A percentile compares a stretch with the other conserved stretches of the same genome.
phyloP scores from a whole-genome alignment of 73 alveolate genomes.

The Stentor roeselii region DNA sequence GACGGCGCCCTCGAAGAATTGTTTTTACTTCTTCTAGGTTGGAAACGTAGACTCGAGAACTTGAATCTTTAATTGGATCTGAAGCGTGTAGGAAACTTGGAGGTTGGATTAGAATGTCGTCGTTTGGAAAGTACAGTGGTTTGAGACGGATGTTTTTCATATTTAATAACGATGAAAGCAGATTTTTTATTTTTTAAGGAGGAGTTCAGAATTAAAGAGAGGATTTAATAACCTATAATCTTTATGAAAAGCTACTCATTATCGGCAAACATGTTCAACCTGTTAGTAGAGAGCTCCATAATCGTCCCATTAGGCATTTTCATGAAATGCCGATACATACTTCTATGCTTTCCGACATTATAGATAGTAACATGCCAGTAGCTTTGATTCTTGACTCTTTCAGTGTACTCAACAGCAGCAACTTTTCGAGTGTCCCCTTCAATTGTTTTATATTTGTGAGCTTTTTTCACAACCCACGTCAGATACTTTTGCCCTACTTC shows the following conservation, averaged over 20 bases:
- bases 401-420: constrained; percentile 22
- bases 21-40: no score
- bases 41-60: no score
- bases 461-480: constrained; percentile 40
- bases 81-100: no score
- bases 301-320: constrained; percentile 28
- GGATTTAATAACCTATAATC: not conserved
- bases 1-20: not conserved
- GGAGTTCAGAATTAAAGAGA: not conserved
- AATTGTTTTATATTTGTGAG: constrained; percentile 43
- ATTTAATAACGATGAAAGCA: not conserved
- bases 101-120: no score
- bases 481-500: constrained; percentile 49
- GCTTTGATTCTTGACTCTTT: not conserved
- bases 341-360: constrained; percentile 24
- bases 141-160: not conserved
- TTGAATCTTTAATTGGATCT: no score
- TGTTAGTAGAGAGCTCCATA: constrained; percentile 20
- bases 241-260: not conserved
- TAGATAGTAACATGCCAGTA: constrained; percentile 26
- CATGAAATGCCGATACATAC: constrained; percentile 33
- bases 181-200: not conserved
- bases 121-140: not conserved
- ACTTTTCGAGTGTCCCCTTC: constrained; percentile 40
- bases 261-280: not conserved